Percentiles rank a stretch among this genome's conserved stretches.
phyloP scores from a whole-genome alignment of 2,329 filamentous ascomycete genomes.

The Neonectria hederae region DNA sequence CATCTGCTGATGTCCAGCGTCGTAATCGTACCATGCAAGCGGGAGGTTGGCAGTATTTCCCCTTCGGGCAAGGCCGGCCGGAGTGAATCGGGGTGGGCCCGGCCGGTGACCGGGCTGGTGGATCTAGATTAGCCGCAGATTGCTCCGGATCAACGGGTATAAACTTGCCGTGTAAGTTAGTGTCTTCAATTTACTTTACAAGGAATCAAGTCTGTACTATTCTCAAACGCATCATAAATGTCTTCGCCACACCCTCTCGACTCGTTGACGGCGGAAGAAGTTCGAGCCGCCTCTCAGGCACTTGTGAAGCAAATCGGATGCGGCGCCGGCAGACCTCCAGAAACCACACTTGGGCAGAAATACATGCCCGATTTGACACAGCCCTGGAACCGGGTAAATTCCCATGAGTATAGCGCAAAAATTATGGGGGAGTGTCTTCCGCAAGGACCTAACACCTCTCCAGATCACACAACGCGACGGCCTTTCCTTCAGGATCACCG shows the following conservation, averaged over 20 bases:
- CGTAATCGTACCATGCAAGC: neutral
- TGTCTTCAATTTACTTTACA: neutral
- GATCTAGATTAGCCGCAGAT: neutral
- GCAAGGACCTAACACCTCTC: constrained; percentile 66
- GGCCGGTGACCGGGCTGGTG: no score
- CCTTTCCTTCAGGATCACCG: constrained; percentile 58
- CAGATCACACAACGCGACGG: constrained; percentile 72
- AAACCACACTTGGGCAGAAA: constrained; percentile 11
- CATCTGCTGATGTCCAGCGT: neutral
- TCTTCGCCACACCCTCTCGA: constrained; percentile 23
- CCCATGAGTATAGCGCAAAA: constrained; percentile 27
- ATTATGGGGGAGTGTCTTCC: constrained; percentile 19
- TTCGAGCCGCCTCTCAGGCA: constrained; percentile 4
- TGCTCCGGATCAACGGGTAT: neutral
- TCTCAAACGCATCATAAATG: no score
- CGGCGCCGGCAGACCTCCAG: constrained; percentile 11
- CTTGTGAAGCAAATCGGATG: constrained; percentile 3
- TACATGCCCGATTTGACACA: constrained; percentile 16
- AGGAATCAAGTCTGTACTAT: no score
- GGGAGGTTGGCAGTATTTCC: neutral
- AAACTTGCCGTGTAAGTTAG: neutral
- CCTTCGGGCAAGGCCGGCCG: neutral
- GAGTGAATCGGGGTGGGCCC: neutral
- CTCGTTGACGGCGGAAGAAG: constrained; percentile 20
- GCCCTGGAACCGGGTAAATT: constrained; percentile 20